Conservation (phyloP, 495 filamentous ascomycete genomes). For the Wilcoxina mikolae region DNA sequence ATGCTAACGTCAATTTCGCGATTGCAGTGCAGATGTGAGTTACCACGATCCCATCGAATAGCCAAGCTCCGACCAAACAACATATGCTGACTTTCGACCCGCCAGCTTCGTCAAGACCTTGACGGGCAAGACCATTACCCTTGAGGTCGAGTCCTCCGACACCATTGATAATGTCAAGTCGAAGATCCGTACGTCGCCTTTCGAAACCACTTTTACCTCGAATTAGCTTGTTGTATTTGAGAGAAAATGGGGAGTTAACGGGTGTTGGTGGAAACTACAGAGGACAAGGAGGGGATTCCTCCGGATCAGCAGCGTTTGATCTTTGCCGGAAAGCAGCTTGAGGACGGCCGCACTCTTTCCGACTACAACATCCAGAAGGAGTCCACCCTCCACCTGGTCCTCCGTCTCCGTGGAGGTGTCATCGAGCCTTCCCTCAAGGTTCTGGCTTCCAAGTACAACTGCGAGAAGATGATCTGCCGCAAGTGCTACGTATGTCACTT, state of each 20-base stretch:
- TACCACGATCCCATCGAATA: conserved; percentile 15
- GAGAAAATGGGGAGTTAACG: conserved; percentile 29
- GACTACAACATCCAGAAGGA: conserved; percentile 99
- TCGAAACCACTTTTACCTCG: background rate
- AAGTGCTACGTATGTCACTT: conserved; percentile 80
- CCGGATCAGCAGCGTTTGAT: conserved; percentile 99
- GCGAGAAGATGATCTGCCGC: conserved; percentile 99
- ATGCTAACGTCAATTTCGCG: conserved; percentile 23
- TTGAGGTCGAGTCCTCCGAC: conserved; percentile 97
- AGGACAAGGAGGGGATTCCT: conserved; percentile 99
- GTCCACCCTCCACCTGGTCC: conserved; percentile 96
- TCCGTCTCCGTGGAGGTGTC: conserved; percentile 98
- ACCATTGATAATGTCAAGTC: conserved; percentile 97
- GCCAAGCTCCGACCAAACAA: conserved; percentile 12
- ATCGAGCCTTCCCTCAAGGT: conserved; percentile 99
- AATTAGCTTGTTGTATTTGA: background rate
- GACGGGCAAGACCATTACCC: conserved; percentile 99
- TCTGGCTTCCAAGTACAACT: conserved; percentile 97
- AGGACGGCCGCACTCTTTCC: conserved; percentile 94
- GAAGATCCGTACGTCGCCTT: conserved; percentile 48
- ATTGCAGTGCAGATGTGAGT: conserved; percentile 67
- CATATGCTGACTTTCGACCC: conserved; percentile 19
- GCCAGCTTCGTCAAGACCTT: conserved; percentile 90
- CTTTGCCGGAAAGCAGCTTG: conserved; percentile 98
- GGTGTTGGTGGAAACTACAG: conserved; percentile 42